These are phyloP conservation scores for Metschnikowia chrysomelidarum DNA, from an alignment of 805 yeast genomes.

Conservation along the genomic window DNA sequence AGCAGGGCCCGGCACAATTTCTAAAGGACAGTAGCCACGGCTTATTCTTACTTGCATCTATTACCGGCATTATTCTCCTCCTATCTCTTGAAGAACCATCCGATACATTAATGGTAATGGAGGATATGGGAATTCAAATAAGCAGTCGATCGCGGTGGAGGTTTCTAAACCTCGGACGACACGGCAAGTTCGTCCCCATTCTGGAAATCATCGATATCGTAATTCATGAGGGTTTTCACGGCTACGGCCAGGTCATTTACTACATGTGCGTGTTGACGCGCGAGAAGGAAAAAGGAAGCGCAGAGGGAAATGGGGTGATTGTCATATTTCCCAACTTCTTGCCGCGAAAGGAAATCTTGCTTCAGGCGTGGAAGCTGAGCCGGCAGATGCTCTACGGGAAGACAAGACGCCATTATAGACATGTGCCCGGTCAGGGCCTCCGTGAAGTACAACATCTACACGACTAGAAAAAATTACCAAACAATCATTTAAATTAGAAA, in stretches of 20 bases:
- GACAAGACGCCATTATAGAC: constrained; percentile 17
- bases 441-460: constrained; percentile 19
- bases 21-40: no score
- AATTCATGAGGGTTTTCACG: constrained; percentile 73
- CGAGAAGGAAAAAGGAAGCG: constrained; percentile 16
- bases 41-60: constrained; percentile 1
- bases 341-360: constrained; percentile 40
- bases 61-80: constrained; percentile 14
- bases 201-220: constrained; percentile 60
- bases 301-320: constrained; percentile 23
- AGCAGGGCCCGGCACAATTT: no score
- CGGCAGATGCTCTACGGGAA: constrained; percentile 33
- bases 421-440: constrained; percentile 22
- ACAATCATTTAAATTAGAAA: constrained; percentile 2
- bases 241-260: constrained; percentile 60
- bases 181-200: constrained; percentile 51
- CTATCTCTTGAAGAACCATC: constrained; percentile 33
- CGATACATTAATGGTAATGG: constrained; percentile 44
- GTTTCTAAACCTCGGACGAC: constrained; percentile 14
- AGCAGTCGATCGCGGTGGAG: constrained; percentile 22
- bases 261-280: constrained; percentile 60
- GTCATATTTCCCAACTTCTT: constrained; percentile 43
- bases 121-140: constrained; percentile 48
- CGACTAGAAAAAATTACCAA: constrained; percentile 4
- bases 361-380: constrained; percentile 39